A percentile compares a stretch with the other conserved stretches of the same genome.
phyloP scores from a whole-genome alignment of 257 asterid species.

The Solanum boliviense region DNA sequence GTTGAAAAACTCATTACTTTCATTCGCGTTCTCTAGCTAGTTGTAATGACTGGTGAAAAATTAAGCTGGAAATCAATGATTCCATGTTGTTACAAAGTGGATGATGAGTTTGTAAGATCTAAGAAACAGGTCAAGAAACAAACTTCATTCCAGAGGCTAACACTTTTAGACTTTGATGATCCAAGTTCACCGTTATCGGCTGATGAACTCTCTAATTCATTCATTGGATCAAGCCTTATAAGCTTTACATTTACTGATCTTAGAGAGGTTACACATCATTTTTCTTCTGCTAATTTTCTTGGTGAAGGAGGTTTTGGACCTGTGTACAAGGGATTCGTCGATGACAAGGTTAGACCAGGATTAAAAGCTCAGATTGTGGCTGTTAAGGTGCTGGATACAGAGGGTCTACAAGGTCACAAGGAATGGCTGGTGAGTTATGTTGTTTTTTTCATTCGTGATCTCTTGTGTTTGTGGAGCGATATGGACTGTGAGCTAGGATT shows the following conservation, averaged over 20 bases:
- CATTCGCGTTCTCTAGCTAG: neutral
- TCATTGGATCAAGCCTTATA: neutral
- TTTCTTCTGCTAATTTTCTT: neutral
- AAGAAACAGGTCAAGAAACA: neutral
- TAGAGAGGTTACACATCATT: neutral
- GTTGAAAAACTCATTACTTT: neutral
- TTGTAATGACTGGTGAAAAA: neutral
- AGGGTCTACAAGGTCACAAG: conserved; percentile 7
- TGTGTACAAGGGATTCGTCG: neutral
- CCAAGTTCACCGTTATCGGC: conserved; percentile 3
- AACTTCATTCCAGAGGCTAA: conserved; percentile 1
- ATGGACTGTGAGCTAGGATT: neutral
- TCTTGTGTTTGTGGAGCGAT: neutral
- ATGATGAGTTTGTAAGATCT: neutral
- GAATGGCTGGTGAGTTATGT: conserved; percentile 3
- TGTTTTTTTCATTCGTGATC: neutral
- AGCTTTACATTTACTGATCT: conserved; percentile 1
- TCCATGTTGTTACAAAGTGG: conserved; percentile 1
- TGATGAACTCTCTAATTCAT: conserved; percentile 2
- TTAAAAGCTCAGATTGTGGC: conserved; percentile 4
- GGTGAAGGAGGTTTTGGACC: conserved; percentile 8
- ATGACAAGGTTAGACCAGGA: neutral
- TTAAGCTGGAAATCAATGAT: conserved; percentile 1
- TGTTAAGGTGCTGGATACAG: conserved; percentile 2
- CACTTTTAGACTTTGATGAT: neutral